phyloP scores from a whole-genome alignment of 768 basidiomycete genomes.

The Phanerochaete sordida region DNA sequence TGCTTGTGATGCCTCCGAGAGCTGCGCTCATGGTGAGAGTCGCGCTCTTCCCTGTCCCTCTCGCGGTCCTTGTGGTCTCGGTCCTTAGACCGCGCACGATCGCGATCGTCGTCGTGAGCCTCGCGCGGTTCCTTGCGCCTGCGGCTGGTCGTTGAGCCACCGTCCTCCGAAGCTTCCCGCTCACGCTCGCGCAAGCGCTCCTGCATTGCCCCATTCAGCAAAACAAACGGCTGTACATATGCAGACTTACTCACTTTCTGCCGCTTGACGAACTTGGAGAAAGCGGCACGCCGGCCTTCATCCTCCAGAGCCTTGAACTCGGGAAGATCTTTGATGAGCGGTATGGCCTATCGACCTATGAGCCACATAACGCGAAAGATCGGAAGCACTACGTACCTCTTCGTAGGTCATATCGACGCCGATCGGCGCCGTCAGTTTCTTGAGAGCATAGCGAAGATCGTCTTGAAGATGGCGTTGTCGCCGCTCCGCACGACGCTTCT shows the following conservation, averaged over 20 bases:
- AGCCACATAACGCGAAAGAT: constrained; percentile 1
- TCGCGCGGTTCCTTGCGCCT: constrained; percentile 69
- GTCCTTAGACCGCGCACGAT: constrained; percentile 26
- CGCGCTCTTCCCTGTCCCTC: constrained; percentile 24
- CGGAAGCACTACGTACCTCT: constrained; percentile 48
- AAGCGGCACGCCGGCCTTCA: constrained; percentile 78
- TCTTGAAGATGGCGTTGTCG: constrained; percentile 87
- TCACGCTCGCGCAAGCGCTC: constrained; percentile 68
- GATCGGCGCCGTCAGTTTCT: constrained; percentile 80
- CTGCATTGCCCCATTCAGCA: constrained; percentile 29
- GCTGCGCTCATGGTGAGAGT: constrained; percentile 33
- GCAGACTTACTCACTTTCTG: constrained; percentile 62
- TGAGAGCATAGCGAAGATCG: constrained; percentile 92
- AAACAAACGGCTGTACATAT: neutral
- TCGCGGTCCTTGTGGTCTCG: constrained; percentile 20
- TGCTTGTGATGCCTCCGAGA: constrained; percentile 46
- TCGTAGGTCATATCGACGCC: constrained; percentile 78
- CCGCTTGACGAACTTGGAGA: constrained; percentile 82
- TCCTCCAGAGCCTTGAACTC: constrained; percentile 89
- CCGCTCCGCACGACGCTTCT: constrained; percentile 82
- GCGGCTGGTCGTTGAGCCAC: constrained; percentile 73
- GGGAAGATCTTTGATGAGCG: constrained; percentile 74
- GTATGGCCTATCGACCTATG: constrained; percentile 49
- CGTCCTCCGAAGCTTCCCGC: constrained; percentile 69
- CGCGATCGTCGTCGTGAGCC: constrained; percentile 28